phyloP scores from a whole-genome alignment of 2,329 filamentous ascomycete species.

The Aspergillus aculeatus region DNA sequence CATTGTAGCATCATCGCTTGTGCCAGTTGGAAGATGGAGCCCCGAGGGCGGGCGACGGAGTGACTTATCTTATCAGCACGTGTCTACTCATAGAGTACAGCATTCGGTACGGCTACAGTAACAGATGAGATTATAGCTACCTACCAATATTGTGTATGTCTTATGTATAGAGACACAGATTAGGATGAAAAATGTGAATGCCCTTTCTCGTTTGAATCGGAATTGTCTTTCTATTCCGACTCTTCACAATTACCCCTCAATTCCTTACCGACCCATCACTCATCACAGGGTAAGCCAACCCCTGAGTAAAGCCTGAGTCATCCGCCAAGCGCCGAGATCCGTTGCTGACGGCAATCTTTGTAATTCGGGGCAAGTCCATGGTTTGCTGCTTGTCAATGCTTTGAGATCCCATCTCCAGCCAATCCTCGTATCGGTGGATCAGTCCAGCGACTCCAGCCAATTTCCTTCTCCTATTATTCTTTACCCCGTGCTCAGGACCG shows the following conservation, averaged over 20 bases:
- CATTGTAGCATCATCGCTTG: background rate
- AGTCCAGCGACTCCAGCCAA: background rate
- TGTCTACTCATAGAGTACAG: background rate
- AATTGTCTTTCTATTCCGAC: too few species aligned
- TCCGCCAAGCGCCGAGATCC: background rate
- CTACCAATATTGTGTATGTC: too few species aligned
- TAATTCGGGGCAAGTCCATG: slow-evolving; percentile 12
- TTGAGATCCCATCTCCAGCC: background rate
- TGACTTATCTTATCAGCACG: slow-evolving; percentile 20
- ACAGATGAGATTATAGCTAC: background rate
- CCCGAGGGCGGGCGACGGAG: background rate
- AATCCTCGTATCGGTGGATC: background rate
- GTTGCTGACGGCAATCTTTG: slow-evolving; percentile 31
- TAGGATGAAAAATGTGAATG: too few species aligned
- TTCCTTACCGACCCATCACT: too few species aligned
- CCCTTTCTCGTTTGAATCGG: too few species aligned
- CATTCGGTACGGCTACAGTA: background rate
- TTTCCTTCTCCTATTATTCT: background rate
- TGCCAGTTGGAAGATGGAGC: slow-evolving; percentile 15
- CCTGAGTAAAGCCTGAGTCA: slow-evolving; percentile 8
- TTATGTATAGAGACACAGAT: too few species aligned
- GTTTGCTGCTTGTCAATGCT: background rate
- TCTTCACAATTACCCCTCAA: too few species aligned
- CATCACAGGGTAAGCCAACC: background rate
- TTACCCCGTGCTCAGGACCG: background rate